Evolutionary conservation across 116 monocot species (phyloP).

Genomic region (Phalaenopsis hybrid): DNA sequence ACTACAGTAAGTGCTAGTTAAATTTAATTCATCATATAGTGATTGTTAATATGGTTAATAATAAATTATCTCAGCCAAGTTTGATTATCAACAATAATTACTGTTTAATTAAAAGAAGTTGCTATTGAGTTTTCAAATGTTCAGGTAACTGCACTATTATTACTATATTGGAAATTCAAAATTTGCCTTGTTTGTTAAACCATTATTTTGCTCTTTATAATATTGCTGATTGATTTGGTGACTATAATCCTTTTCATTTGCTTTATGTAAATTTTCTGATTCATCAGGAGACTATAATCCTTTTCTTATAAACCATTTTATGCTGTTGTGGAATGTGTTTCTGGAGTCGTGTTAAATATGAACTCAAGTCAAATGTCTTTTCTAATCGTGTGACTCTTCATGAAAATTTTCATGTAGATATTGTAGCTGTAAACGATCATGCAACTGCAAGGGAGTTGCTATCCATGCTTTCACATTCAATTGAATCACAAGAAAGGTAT

Average conservation of each 20-base stretch:
- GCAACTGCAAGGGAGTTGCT: constrained; percentile 25
- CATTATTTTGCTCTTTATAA: background rate
- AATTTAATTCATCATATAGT: background rate
- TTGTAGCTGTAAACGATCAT: constrained; percentile 31
- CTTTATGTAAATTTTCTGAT: background rate
- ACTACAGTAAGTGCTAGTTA: background rate
- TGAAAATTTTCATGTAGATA: constrained; percentile 28
- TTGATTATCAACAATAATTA: constrained; percentile 3
- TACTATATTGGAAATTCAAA: background rate
- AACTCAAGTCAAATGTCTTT: background rate
- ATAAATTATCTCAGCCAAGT: background rate
- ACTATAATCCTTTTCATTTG: background rate
- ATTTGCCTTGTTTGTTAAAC: background rate
- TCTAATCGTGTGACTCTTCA: background rate
- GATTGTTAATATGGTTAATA: background rate
- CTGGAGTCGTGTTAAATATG: background rate
- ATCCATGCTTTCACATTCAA: constrained; percentile 29
- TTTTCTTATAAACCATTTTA: background rate
- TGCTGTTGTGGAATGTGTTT: background rate
- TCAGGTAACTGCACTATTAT: background rate
- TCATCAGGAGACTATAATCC: background rate
- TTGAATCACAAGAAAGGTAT: constrained; percentile 42
- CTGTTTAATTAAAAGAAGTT: background rate
- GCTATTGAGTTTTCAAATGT: background rate
- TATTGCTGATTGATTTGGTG: background rate